Conservation (phyloP, 768 basidiomycete species). For the Leccinum subgranulosum region DNA sequence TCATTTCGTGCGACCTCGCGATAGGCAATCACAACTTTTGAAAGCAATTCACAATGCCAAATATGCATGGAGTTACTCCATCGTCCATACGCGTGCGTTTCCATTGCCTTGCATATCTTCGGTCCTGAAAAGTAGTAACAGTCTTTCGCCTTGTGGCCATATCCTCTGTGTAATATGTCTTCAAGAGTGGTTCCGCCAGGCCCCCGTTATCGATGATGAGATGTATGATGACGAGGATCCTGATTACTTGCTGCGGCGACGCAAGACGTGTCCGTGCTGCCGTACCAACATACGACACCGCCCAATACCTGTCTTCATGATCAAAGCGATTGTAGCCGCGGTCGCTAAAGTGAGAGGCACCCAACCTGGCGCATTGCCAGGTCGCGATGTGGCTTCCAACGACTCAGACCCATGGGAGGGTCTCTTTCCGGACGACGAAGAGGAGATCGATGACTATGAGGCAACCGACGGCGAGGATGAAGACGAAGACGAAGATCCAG, state of each 20-base stretch:
- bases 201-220: conserved; percentile 48
- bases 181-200: conserved; percentile 75
- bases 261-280: conserved; percentile 74
- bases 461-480: conserved; percentile 23
- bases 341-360: conserved; percentile 43
- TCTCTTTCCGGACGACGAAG: conserved; percentile 52
- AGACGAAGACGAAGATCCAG: conserved; percentile 25
- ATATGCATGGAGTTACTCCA: conserved; percentile 71
- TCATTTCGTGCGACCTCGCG: background rate
- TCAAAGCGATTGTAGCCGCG: conserved; percentile 55
- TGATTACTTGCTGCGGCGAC: conserved; percentile 50
- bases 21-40: conserved; percentile 54
- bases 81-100: conserved; percentile 64
- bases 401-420: conserved; percentile 69
- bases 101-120: background rate
- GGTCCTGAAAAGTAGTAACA: conserved; percentile 24
- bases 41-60: conserved; percentile 64
- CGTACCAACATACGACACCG: conserved; percentile 53
- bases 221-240: conserved; percentile 41
- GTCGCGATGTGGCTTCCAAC: conserved; percentile 30
- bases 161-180: conserved; percentile 71
- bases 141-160: conserved; percentile 75
- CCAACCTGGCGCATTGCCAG: conserved; percentile 15
- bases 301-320: conserved; percentile 66
- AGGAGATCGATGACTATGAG: conserved; percentile 37